Conservation (phyloP, 2,329 filamentous ascomycete species). For the Byssoonygena ceratinophila region DNA sequence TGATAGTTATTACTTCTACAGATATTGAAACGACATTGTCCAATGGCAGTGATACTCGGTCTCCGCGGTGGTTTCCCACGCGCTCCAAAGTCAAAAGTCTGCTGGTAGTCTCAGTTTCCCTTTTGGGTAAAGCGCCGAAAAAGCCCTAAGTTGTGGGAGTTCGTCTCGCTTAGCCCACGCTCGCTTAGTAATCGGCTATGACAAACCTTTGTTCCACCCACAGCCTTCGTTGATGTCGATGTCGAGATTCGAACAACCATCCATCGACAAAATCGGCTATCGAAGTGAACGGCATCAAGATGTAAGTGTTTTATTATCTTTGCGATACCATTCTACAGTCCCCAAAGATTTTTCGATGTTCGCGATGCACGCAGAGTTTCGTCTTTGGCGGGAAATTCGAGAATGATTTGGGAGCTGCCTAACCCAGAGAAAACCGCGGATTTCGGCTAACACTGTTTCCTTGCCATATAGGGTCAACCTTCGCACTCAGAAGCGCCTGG, state of each 20-base stretch:
- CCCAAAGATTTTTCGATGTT: too few relatives aligned
- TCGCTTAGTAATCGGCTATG: slow-evolving; percentile 19
- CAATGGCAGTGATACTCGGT: too few relatives aligned
- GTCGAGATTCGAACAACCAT: slow-evolving; percentile 18
- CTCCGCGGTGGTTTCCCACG: too few relatives aligned
- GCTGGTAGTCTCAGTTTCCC: slow-evolving; percentile 1
- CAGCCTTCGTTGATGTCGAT: slow-evolving; percentile 6
- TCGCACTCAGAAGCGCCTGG: slow-evolving; percentile 99
- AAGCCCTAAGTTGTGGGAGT: slow-evolving; percentile 18
- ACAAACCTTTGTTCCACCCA: slow-evolving; percentile 12
- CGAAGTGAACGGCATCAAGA: slow-evolving; percentile 19
- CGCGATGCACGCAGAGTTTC: background rate
- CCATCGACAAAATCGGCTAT: slow-evolving; percentile 17
- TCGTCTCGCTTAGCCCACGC: slow-evolving; percentile 19
- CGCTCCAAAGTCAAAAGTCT: too few relatives aligned
- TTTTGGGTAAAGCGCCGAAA: slow-evolving; percentile 2
- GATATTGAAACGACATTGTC: too few relatives aligned
- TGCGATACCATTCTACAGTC: too few relatives aligned
- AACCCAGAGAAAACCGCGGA: background rate
- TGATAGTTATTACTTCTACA: background rate
- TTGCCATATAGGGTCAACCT: slow-evolving; percentile 77
- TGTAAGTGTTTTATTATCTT: slow-evolving; percentile 15
- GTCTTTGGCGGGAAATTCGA: background rate
- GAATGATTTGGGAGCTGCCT: background rate
- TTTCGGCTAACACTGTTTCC: slow-evolving; percentile 19